Conservation (phyloP, 2,329 filamentous ascomycete genomes). For the Didymosphaeria variabile region DNA sequence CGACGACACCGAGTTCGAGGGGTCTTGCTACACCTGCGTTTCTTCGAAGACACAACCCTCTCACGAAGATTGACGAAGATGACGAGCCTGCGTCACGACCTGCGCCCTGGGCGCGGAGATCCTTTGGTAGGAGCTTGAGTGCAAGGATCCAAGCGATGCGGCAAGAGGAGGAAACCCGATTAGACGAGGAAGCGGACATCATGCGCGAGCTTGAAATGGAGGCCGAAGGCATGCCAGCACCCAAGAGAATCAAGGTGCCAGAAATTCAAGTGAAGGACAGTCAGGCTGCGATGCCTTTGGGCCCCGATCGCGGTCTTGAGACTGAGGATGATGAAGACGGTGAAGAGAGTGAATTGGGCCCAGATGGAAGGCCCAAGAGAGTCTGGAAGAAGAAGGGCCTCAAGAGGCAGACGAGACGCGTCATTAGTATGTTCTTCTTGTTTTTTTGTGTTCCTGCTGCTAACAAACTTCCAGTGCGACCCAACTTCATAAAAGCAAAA, state of each 20-base stretch:
- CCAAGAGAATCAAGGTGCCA: slow-evolving; percentile 37
- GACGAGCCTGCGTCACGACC: slow-evolving; percentile 44
- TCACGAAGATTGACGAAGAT: slow-evolving; percentile 67
- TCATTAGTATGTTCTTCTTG: slow-evolving; percentile 60
- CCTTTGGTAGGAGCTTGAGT: slow-evolving; percentile 74
- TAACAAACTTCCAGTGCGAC: slow-evolving; percentile 49
- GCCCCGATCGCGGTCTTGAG: slow-evolving; percentile 53
- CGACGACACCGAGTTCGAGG: slow-evolving; percentile 48
- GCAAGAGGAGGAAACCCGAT: slow-evolving; percentile 59
- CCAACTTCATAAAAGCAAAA: slow-evolving; percentile 53
- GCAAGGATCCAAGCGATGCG: slow-evolving; percentile 76
- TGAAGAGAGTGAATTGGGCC: slow-evolving; percentile 51
- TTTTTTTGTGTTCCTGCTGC: slow-evolving; percentile 11
- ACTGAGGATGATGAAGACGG: slow-evolving; percentile 69
- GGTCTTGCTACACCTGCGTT: slow-evolving; percentile 76
- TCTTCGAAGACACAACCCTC: slow-evolving; percentile 62
- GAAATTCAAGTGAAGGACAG: slow-evolving; percentile 54
- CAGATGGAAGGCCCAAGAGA: slow-evolving; percentile 67
- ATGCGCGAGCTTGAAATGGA: slow-evolving; percentile 73
- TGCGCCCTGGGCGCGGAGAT: slow-evolving; percentile 55
- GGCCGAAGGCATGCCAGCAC: slow-evolving; percentile 36
- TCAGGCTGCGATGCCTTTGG: slow-evolving; percentile 55
- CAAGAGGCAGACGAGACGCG: slow-evolving; percentile 77
- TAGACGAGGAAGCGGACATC: slow-evolving; percentile 78
- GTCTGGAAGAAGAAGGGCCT: slow-evolving; percentile 84